phyloP scores from a whole-genome alignment of 306 rosid species.

The Chamaecrista fasciculata region DNA sequence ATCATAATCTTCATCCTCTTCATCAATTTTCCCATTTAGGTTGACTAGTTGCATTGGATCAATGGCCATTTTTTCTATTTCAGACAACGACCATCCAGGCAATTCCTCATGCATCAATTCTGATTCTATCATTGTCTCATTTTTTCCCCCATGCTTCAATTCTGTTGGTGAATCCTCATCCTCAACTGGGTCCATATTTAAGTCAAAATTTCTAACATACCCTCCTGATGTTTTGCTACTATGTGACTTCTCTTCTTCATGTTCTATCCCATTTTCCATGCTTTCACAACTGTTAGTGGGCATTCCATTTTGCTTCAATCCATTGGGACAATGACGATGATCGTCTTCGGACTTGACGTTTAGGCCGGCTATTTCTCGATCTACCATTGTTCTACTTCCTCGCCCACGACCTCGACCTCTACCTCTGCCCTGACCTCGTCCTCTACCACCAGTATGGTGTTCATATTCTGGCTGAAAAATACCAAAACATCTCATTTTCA shows the following conservation, averaged over 20 bases:
- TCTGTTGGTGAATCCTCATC: constrained; percentile 29
- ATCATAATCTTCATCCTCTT: constrained; percentile 85
- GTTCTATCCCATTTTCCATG: constrained; percentile 33
- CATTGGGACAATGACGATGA: not conserved
- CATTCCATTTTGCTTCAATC: constrained; percentile 4
- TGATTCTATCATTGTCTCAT: too few relatives aligned
- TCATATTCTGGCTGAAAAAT: constrained; percentile 40
- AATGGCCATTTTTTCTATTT: constrained; percentile 43
- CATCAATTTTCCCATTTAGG: constrained; percentile 49
- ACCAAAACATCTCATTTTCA: not conserved
- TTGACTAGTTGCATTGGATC: constrained; percentile 55
- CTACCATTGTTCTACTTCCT: constrained; percentile 41
- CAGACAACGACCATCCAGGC: constrained; percentile 50
- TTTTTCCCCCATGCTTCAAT: constrained; percentile 27
- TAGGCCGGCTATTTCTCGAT: constrained; percentile 40
- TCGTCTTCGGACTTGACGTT: constrained; percentile 51
- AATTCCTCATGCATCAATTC: constrained; percentile 43
- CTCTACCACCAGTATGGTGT: constrained; percentile 44
- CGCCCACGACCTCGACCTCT: constrained; percentile 77
- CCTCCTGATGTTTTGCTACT: constrained; percentile 30
- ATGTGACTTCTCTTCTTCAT: constrained; percentile 35
- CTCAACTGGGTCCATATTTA: constrained; percentile 59
- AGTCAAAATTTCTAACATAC: constrained; percentile 58
- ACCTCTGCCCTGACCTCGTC: constrained; percentile 75
- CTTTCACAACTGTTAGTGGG: constrained; percentile 34